These are phyloP conservation scores for Colletotrichum sp. DNA, from an alignment of 2,329 filamentous ascomycete species.

Conservation along the genomic window DNA sequence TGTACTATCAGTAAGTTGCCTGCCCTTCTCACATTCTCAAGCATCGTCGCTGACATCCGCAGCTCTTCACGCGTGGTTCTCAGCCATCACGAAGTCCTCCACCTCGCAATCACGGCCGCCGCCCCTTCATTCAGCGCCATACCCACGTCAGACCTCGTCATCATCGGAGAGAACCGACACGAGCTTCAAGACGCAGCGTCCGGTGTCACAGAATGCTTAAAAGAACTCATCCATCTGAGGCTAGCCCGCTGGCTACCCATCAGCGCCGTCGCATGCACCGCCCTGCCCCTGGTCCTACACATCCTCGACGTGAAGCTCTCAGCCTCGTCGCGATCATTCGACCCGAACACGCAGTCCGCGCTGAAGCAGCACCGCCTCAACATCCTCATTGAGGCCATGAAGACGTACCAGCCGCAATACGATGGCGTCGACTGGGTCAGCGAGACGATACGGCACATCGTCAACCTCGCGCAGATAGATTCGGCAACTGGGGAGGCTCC, in stretches of 20 bases:
- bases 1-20: conserved; percentile 54
- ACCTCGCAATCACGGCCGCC: conserved; percentile 45
- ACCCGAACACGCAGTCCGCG: conserved; percentile 37
- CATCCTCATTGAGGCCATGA: conserved; percentile 51
- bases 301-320: conserved; percentile 41
- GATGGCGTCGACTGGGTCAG: conserved; percentile 51
- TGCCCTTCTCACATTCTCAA: rapidly evolving
- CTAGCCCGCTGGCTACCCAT: conserved; percentile 52
- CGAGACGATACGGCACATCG: conserved; percentile 47
- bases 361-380: conserved; percentile 49
- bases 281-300: conserved; percentile 36
- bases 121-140: conserved; percentile 35
- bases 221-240: conserved; percentile 50
- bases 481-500: conserved; percentile 8
- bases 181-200: conserved; percentile 50
- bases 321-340: conserved; percentile 21
- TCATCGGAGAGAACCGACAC: conserved; percentile 43
- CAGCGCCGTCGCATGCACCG: conserved; percentile 43
- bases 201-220: conserved; percentile 49
- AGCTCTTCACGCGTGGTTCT: conserved; percentile 49
- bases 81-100: conserved; percentile 51
- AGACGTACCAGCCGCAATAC: conserved; percentile 49
- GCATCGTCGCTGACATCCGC: not conserved
- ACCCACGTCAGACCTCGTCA: conserved; percentile 34
- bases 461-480: conserved; percentile 41